phyloP scores from a whole-genome alignment of 2,329 filamentous ascomycete species.

The Hyphodiscus sp. region DNA sequence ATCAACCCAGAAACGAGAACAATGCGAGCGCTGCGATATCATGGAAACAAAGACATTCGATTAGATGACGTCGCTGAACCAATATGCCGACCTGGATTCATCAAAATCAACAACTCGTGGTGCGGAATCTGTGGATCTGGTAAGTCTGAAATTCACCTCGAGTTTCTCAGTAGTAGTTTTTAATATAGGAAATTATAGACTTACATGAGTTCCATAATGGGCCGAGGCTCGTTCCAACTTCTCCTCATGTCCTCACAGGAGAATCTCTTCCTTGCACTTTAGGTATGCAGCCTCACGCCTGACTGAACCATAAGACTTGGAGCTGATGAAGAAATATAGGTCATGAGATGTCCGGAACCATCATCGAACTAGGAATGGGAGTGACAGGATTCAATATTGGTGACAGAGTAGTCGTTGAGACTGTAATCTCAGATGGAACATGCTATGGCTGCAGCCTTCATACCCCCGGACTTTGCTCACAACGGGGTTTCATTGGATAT shows the following conservation, averaged over 20 bases:
- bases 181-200: constrained; percentile 1
- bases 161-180: neutral
- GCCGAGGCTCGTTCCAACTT: constrained; percentile 42
- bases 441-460: constrained; percentile 38
- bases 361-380: constrained; percentile 58
- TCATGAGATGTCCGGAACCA: constrained; percentile 76
- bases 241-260: constrained; percentile 48
- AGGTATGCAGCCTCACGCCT: too few species aligned
- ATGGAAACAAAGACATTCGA: constrained; percentile 48
- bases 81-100: constrained; percentile 13
- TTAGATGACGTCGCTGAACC: constrained; percentile 42
- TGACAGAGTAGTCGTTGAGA: constrained; percentile 42
- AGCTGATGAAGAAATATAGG: constrained; percentile 37
- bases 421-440: constrained; percentile 46
- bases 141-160: neutral
- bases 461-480: constrained; percentile 26
- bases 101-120: constrained; percentile 23
- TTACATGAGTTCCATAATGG: constrained; percentile 44
- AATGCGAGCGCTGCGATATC: constrained; percentile 48
- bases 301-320: too few species aligned
- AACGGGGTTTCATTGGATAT: constrained; percentile 6
- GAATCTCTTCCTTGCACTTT: constrained; percentile 47
- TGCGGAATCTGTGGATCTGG: constrained; percentile 27
- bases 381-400: constrained; percentile 42
- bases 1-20: neutral